These are phyloP conservation scores for Neurospora intermedia DNA, from an alignment of 495 filamentous ascomycete genomes.

Conservation along the genomic window DNA sequence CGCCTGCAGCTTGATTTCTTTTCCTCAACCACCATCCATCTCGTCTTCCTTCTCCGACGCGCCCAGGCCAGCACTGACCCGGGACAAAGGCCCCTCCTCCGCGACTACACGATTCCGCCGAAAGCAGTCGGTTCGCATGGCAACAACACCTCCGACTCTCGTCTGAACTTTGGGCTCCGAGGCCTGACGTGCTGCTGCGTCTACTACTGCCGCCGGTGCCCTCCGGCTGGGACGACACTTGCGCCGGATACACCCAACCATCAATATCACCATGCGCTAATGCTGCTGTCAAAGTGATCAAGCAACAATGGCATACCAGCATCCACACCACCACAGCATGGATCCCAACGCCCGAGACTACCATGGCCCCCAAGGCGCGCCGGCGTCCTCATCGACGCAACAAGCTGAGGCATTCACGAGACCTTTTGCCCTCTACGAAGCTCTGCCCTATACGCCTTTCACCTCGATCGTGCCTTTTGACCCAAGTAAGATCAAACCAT, in stretches of 20 bases:
- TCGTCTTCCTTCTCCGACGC: not conserved
- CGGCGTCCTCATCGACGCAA: not conserved
- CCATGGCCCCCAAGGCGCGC: not conserved
- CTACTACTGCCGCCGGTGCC: not conserved
- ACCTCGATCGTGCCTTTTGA: conserved; percentile 82
- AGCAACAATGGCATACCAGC: conserved; percentile 27
- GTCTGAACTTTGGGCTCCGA: not conserved
- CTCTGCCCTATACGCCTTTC: conserved; percentile 83
- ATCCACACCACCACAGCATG: conserved; percentile 12
- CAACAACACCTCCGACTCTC: not conserved
- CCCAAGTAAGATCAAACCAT: conserved; percentile 45
- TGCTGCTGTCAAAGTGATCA: conserved; percentile 8
- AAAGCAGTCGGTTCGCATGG: not conserved
- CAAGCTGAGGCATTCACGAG: conserved; percentile 8
- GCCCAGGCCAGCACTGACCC: not conserved
- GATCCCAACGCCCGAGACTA: not conserved
- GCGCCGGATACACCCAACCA: not conserved
- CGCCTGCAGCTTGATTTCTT: not conserved
- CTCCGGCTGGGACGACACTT: not conserved
- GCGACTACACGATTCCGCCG: not conserved
- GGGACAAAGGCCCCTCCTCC: not conserved
- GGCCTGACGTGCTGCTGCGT: not conserved
- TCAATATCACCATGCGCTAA: not conserved
- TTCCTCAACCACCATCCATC: not conserved
- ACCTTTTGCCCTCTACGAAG: conserved; percentile 60